Evolutionary conservation across 1,284 basidiomycete species (phyloP), one percentile per base, ranked within the genome.

Genomic region (Heterobasidion parviporum): DNA sequence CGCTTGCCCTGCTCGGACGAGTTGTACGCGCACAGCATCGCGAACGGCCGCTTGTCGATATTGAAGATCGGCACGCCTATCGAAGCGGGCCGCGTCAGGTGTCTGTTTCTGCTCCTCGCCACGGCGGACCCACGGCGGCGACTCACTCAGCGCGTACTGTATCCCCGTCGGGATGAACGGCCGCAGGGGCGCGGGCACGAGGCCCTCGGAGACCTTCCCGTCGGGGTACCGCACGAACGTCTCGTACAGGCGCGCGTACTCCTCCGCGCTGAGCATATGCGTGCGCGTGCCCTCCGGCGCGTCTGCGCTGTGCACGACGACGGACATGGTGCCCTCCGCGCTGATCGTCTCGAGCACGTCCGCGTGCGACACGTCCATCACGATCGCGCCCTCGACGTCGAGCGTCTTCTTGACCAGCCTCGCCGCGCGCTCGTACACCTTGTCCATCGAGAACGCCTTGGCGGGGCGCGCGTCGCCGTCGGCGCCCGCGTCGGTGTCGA

Each of bases 41-140:
- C 93, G 65, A 98, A 98, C 0, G 94, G 94, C 55, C 89, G 85
- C 71, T 94, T 92, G 73, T 97, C 92, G 55, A 97, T 85, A 60
- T 95, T 95, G 70, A 92, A 95, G 52, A 98, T 89, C 1, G 94
- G 95, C 16, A 96, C 91, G 54, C 84, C 89, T 91, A 57, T 20
- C 18, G 34, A 54, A 8, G 16, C 12, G 34, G 46, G 8, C 7
- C 8, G 7, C 10, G 34, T 60, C 52, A 59, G 36, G 18, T 53
- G 8, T 12, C 20, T 12, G 53, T 15, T 41, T 12, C 20, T 12
- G 53, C 15, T 41, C 9, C 18, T 38, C 34, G 18, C 36, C 20
- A 33, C 12, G 6, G 50, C 20, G 43, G 43, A 46, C 45, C 34
- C 50, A 34, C 43, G 38, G 26, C 26, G 43, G 34, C 38, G 53